Evolutionary conservation across 2,329 filamentous ascomycete species (phyloP), one percentile per base, ranked within the genome.

Genomic region (Diaporthe sp.): DNA sequence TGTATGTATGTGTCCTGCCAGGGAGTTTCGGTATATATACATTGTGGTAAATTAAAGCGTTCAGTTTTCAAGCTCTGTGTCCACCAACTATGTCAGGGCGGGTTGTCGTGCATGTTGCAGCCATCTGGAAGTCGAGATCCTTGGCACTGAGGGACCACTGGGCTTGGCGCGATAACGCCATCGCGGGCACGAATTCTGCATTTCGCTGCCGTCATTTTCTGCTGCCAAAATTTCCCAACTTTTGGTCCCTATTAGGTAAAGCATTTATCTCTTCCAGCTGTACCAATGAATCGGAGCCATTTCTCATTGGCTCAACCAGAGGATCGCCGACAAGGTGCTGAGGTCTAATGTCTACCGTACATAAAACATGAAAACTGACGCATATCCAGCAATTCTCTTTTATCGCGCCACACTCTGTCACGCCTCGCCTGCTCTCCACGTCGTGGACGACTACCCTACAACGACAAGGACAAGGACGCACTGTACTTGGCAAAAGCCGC

Each of bases 131-230:
- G 61, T 51, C 25, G 31, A 19, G 22, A 34, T 53, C 34, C 62
- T 68, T 51, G 46, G 62, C 62, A 31, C 10, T 2, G 7, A 19
- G 46, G 31, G 62, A 68, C n/a, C 62, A 22, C 19, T 44, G 68
- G 3, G 34, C 71, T 74, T 74, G 25, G 71, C 71, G 62, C 44
- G 74, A 76, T 76, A 76, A 76, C 74, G 74, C 74, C 71, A 76
- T 76, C 53, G 55, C 55, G n/a, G 28, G 57, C 37, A 25, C 39
- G 25, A n/a, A 37, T 70, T 71, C 37, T 70, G 71, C 71, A 72
- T 51, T 73, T 34, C 49, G 53, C 25, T 46, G 44, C 58, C 46
- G 67, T 65, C 49, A 57, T 44, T 60, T 49, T 39, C 53, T n/a
- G 58, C 55, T 42, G 10, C 65, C 25, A 9, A 9, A 46, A 25